Base-by-base conservation (phyloP, 768 basidiomycete genomes). In the Boletus insuetus region DNA sequence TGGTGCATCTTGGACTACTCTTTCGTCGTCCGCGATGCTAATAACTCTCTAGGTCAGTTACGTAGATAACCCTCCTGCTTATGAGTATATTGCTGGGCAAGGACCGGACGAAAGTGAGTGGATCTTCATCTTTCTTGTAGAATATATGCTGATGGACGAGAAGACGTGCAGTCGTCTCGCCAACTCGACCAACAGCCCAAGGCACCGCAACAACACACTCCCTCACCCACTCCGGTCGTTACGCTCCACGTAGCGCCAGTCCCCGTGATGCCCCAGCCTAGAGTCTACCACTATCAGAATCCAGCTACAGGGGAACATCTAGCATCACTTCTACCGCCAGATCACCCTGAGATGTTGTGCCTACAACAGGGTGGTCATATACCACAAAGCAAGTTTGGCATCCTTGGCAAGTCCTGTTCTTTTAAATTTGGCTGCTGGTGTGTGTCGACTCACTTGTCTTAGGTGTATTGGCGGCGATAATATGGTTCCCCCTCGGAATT, bases 401-500 rank as follows among this genome's bases (percentile, higher is more conserved):
- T 91, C 4, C 77, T 92, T 9, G 91, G 89, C 84, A 65, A 62
- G 83, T 69, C 16, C 1, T 32, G 5, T 34, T 62, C 45, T 43
- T 46, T 26, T 38, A 19, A 35, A 35, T 35, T 35, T 35, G 34
- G 2, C 45, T 48, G 29, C n/a, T 6, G 10, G 3, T 10, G 17
- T 40, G 12, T 39, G 5, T 32, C 17, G 20, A 50, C 46, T 49
- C 41, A 55, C 26, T 20, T 9, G 24, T 38, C 47, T 34, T 57
- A 91, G 90, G 91, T 51, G 70, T 93, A 32, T 72, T 94, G n/a
- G 87, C 87, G 9, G 91, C 91, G 5, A 73, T 94, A 24, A 74
- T 93, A 55, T 93, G 89, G 91, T 94, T 94, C 74, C 91, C 91
- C 4, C 70, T 92, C 0, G 91, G 91, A 6, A 78, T 94, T 38